These are phyloP conservation scores for Aaosphaeria pasadenensis DNA, from an alignment of 2,329 filamentous ascomycete genomes.

Conservation along the genomic window DNA sequence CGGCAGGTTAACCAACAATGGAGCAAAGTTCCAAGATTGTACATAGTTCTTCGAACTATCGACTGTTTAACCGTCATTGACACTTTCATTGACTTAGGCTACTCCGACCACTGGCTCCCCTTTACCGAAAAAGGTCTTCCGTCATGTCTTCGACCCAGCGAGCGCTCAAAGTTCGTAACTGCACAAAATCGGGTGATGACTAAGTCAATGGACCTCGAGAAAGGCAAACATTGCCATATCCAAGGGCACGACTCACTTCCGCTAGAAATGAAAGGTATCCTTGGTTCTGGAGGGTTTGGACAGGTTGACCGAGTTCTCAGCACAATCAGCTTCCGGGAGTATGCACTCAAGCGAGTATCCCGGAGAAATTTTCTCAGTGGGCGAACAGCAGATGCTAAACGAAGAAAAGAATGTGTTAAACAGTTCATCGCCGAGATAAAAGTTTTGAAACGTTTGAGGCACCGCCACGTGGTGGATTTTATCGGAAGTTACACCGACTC, in stretches of 20 bases:
- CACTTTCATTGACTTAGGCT: slow-evolving; percentile 15
- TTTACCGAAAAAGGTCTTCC: slow-evolving; percentile 13
- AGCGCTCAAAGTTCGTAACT: not conserved
- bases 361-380: not conserved
- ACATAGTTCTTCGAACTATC: slow-evolving; percentile 24
- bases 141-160: slow-evolving; percentile 4
- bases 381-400: slow-evolving; percentile 4
- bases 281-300: slow-evolving; percentile 21
- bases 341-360: slow-evolving; percentile 25
- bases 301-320: slow-evolving; percentile 22
- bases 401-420: slow-evolving; percentile 10
- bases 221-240: slow-evolving; percentile 21
- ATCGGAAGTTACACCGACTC: slow-evolving; percentile 31
- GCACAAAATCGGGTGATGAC: slow-evolving; percentile 21
- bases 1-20: slow-evolving; percentile 4
- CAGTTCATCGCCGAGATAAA: slow-evolving; percentile 23
- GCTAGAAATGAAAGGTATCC: slow-evolving; percentile 13
- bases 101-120: slow-evolving; percentile 25
- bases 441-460: slow-evolving; percentile 23
- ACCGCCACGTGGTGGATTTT: slow-evolving; percentile 26
- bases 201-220: slow-evolving; percentile 25
- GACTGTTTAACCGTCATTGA: slow-evolving; percentile 17
- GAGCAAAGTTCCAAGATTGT: slow-evolving; percentile 20
- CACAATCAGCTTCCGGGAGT: slow-evolving; percentile 16
- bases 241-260: slow-evolving; percentile 13